These are phyloP conservation scores for Populus pruinosa DNA, from an alignment of 345 rosid genomes.

Conservation along the genomic window DNA sequence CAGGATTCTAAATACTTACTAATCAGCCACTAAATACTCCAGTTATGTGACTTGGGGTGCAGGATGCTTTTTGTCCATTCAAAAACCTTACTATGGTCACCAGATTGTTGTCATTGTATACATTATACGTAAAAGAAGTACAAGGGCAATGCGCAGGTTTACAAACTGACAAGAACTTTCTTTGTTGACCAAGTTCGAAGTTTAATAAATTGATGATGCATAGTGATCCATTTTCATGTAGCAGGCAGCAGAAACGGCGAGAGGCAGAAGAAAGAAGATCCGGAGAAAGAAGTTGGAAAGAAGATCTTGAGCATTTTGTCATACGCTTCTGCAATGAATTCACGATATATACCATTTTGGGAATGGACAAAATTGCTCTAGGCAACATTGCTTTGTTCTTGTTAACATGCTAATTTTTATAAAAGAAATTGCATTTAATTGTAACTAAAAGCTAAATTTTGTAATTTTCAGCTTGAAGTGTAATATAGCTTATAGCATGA, in stretches of 20 bases:
- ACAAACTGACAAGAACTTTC: neutral
- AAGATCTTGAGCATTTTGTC: conserved; percentile 47
- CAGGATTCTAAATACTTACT: neutral
- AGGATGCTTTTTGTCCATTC: neutral
- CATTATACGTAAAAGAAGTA: neutral
- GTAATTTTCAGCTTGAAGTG: neutral
- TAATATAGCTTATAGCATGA: neutral
- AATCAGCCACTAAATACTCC: neutral
- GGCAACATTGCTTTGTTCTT: neutral
- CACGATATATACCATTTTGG: too few relatives aligned
- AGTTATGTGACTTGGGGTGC: neutral
- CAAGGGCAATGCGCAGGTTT: neutral
- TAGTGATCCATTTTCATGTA: neutral
- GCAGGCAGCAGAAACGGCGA: conserved; percentile 83
- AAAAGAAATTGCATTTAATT: neutral
- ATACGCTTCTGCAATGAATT: neutral
- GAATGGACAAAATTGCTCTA: neutral
- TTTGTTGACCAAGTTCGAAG: neutral
- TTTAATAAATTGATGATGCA: neutral
- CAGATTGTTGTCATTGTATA: neutral
- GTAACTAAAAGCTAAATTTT: neutral
- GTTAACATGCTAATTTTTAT: neutral
- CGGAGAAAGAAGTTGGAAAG: conserved; percentile 66
- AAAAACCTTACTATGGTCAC: neutral
- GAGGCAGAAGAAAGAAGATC: conserved; percentile 80